A percentile compares a stretch with the other conserved stretches of the same genome.
Evolutionary conservation across 352 stramenopile genomes (phyloP).

Genomic region (Pythium phragmitis): DNA sequence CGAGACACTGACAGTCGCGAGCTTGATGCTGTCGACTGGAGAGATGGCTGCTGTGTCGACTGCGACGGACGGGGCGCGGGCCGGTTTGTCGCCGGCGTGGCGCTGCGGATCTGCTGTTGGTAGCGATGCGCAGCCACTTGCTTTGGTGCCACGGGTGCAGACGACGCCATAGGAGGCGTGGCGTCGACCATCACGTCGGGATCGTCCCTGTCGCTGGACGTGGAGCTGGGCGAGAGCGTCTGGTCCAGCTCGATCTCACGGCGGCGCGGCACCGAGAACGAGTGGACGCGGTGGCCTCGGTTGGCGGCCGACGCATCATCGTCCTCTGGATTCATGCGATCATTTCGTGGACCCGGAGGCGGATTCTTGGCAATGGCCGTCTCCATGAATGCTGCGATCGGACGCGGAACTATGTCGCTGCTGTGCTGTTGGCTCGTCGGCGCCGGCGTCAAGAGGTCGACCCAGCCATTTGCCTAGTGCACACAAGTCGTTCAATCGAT

Average conservation of each 20-base stretch:
- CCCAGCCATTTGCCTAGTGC: conserved; percentile 63
- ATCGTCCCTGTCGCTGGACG: conserved; percentile 20
- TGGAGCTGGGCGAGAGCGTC: conserved; percentile 12
- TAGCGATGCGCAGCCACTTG: conserved; percentile 12
- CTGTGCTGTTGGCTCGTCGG: not conserved
- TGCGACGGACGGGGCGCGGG: not conserved
- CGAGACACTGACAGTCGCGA: not conserved
- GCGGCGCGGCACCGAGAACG: conserved; percentile 26
- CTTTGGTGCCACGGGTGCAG: not conserved
- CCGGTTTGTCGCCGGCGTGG: not conserved
- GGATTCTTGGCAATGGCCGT: not conserved
- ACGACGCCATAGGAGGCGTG: not conserved
- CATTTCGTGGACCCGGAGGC: not conserved
- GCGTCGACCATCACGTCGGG: conserved; percentile 21
- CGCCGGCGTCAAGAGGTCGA: conserved; percentile 38
- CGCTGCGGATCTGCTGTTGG: conserved; percentile 16
- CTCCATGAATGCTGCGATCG: conserved; percentile 26
- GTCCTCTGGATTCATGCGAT: conserved; percentile 12
- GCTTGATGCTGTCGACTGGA: not conserved
- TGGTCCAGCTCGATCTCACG: conserved; percentile 23
- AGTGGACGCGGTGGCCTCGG: conserved; percentile 22
- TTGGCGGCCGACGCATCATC: conserved; percentile 11
- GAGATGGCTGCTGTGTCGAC: conserved; percentile 3
- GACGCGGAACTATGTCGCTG: not conserved
- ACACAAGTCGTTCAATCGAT: not conserved